Conservation (phyloP, 148 eudicot species). For the Vaccinium corymbosum region DNA sequence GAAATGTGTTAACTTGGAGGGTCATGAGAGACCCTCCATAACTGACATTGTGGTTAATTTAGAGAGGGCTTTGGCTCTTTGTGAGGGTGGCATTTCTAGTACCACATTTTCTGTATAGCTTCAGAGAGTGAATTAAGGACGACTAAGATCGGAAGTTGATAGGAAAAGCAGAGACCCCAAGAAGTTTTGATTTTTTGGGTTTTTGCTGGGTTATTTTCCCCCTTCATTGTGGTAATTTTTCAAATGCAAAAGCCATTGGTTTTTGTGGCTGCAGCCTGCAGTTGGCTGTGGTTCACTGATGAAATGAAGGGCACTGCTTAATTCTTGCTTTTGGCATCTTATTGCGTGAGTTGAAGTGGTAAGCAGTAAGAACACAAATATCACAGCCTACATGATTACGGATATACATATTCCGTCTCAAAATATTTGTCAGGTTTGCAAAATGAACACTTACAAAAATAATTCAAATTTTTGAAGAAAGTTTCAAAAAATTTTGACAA, state of each 20-base stretch:
- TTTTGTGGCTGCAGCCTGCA: neutral
- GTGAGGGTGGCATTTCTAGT: conserved; percentile 44
- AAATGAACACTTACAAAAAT: too few relatives aligned
- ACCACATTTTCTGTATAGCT: neutral
- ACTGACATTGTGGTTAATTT: conserved; percentile 53
- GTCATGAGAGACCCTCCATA: conserved; percentile 52
- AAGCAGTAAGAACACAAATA: too few relatives aligned
- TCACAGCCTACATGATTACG: too few relatives aligned
- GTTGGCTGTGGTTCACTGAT: neutral
- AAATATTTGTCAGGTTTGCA: too few relatives aligned
- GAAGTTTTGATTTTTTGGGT: neutral
- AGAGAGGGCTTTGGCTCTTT: conserved; percentile 50
- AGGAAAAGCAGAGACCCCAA: too few relatives aligned
- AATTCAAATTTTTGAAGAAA: too few relatives aligned
- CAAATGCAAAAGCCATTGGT: neutral
- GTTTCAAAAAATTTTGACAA: too few relatives aligned
- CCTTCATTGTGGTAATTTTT: neutral
- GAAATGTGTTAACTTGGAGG: conserved; percentile 58
- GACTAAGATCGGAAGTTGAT: too few relatives aligned
- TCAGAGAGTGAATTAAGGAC: too few relatives aligned
- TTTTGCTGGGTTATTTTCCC: neutral
- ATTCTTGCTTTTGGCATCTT: neutral
- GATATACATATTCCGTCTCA: too few relatives aligned
- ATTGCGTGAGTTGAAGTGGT: too few relatives aligned
- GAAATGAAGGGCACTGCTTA: neutral